Percentiles rank a stretch among this genome's conserved stretches.
phyloP scores from a whole-genome alignment of 208 protist species.

The Leishmania amazonensis region DNA sequence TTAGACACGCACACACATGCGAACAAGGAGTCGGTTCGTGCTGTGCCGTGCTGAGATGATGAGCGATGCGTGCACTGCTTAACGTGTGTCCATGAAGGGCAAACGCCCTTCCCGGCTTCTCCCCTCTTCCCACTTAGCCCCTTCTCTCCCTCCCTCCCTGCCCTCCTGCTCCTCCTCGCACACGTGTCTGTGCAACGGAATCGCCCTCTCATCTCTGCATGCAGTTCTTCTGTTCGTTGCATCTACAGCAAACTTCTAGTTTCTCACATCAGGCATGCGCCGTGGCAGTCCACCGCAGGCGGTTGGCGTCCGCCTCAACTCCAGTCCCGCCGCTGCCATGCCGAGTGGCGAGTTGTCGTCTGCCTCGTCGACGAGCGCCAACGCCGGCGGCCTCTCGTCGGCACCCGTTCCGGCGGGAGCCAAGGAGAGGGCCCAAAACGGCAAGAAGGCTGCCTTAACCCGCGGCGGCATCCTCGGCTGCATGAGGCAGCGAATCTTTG shows the following conservation, averaged over 20 bases:
- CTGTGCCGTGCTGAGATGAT: not conserved
- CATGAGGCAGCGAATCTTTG: slow-evolving; percentile 54
- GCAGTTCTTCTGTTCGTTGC: not conserved
- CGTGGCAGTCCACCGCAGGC: not conserved
- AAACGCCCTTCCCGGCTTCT: not conserved
- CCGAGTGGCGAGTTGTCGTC: not conserved
- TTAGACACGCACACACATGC: not conserved
- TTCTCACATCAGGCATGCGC: not conserved
- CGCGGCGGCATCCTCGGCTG: slow-evolving; percentile 55
- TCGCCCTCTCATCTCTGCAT: not conserved
- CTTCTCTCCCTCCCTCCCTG: not conserved
- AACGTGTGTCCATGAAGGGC: not conserved
- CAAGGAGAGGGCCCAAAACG: not conserved
- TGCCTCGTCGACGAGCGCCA: not conserved
- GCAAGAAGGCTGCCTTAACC: slow-evolving; percentile 25
- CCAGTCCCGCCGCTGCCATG: not conserved
- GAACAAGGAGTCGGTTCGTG: not conserved
- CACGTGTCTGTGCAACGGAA: too few species aligned
- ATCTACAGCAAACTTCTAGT: not conserved
- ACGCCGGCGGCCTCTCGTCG: not conserved
- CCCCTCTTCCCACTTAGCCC: not conserved
- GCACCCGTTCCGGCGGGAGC: not conserved
- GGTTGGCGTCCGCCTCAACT: not conserved
- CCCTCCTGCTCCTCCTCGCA: too few species aligned
- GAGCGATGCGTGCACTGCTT: not conserved